Base-by-base conservation (phyloP, 208 protist species). In the Jaenimonas drosophilae region DNA sequence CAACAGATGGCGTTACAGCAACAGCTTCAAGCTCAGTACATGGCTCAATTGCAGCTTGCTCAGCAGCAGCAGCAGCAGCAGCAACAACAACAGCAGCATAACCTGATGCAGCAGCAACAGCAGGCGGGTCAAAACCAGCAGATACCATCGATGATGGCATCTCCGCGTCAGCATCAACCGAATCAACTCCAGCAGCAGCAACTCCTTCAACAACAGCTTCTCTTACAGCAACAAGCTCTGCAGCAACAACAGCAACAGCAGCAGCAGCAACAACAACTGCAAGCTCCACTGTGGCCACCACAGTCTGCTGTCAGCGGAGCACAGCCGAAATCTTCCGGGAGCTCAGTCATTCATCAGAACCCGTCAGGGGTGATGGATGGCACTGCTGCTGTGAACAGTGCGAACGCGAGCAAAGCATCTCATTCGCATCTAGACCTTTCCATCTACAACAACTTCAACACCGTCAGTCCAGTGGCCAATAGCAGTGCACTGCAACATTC, bases 111-210 rank as follows among this genome's bases (percentile, higher is more conserved):
- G 34, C 57, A 58, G 25, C 43, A 62, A 19, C 30, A 49, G 0
- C 36, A 36, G 34, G 53, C 61, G 50, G 43, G 50, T 29, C 59
- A 67, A 26, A 46, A 65, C 31, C 56, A 56, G 5, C 17, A 39
- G 31, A n/a, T 14, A 19, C 3, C 56, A 70, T 19, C 47, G 40
- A 21, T 33, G 33, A 7, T 33, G 20, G n/a, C 64, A 53, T 19
- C 48, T 31, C 14, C 14, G 16, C 54, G 54, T 28, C 23, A 25
- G 14, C 37, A 38, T 26, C 19, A 21, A 16, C 50, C 36, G 45
- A 9, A 14, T 11, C 46, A 53, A 27, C 26, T 17, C 11, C 54
- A 54, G 19, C 17, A 19, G 43, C 56, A 54, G 17, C 3, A 19
- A 4, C 17, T 31, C 16, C 5, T n/a, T 24, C 29, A 43, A 16